Percentiles rank a stretch among this genome's conserved stretches.
phyloP scores from a whole-genome alignment of 164 flowering plant genomes.

The Macadamia integrifolia region DNA sequence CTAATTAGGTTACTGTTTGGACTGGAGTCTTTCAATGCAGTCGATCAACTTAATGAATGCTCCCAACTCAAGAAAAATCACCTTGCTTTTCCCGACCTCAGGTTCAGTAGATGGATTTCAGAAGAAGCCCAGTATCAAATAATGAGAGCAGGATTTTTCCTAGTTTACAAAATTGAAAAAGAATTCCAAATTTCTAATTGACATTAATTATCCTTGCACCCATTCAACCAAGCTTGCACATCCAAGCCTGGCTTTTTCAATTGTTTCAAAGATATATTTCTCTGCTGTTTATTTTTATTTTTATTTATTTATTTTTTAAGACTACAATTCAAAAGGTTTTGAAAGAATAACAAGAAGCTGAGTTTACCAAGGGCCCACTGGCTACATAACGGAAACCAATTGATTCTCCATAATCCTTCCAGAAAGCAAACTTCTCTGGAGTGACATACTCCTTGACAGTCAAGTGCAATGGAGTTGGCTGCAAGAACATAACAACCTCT shows the following conservation, averaged over 20 bases:
- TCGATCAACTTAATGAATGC: too few species aligned
- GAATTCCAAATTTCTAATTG: too few species aligned
- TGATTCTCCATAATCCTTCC: conserved; percentile 93
- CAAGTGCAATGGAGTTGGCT: conserved; percentile 95
- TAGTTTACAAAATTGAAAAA: too few species aligned
- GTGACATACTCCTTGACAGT: conserved; percentile 91
- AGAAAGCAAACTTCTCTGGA: conserved; percentile 82
- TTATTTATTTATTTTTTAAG: neutral
- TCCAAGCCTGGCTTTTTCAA: neutral
- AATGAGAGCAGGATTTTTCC: too few species aligned
- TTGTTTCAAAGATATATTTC: neutral
- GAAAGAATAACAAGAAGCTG: neutral
- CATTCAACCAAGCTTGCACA: neutral
- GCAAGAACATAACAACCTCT: conserved; percentile 20
- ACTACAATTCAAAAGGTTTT: neutral
- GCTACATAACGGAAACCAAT: conserved; percentile 94
- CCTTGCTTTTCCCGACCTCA: too few species aligned
- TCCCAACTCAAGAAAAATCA: too few species aligned
- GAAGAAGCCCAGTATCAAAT: too few species aligned
- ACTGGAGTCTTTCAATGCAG: too few species aligned
- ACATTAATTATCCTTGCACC: too few species aligned
- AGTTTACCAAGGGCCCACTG: conserved; percentile 86
- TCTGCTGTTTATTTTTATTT: too few species aligned
- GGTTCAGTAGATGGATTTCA: too few species aligned
- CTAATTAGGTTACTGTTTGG: neutral